Percentiles rank a stretch among this genome's conserved stretches.
Evolutionary conservation across 208 protist species (phyloP).

Genomic region (Leishmania braziliensis): DNA sequence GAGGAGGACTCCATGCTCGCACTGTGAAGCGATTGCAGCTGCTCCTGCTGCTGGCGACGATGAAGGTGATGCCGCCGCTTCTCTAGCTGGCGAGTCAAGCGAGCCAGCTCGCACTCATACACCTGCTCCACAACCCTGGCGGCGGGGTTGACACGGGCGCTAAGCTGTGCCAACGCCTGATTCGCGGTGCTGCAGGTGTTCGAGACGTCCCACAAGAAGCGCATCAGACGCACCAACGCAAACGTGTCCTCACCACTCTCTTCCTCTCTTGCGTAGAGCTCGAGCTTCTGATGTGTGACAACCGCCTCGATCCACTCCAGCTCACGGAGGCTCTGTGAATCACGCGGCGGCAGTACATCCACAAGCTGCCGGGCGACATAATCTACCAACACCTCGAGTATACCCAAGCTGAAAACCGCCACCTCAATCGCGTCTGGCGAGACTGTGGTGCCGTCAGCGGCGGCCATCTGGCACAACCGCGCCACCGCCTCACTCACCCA

Average conservation of each 20-base stretch:
- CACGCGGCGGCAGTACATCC: neutral
- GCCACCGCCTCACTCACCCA: conserved; percentile 15
- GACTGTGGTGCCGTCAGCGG: neutral
- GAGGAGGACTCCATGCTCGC: neutral
- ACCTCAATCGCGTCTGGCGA: conserved; percentile 19
- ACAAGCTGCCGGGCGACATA: neutral
- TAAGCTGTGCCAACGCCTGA: conserved; percentile 16
- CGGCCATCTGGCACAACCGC: conserved; percentile 8
- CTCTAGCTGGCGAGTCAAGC: conserved; percentile 17
- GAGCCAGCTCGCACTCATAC: conserved; percentile 26
- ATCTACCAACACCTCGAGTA: conserved; percentile 24
- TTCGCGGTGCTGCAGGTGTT: conserved; percentile 6
- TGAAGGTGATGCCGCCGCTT: conserved; percentile 7
- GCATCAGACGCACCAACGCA: conserved; percentile 13
- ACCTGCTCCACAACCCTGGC: conserved; percentile 17
- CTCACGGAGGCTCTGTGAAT: conserved; percentile 1
- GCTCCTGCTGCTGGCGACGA: neutral
- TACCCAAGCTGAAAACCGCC: conserved; percentile 21
- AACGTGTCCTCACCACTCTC: conserved; percentile 1
- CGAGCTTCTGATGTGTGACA: neutral
- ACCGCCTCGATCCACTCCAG: conserved; percentile 26
- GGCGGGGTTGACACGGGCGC: conserved; percentile 9
- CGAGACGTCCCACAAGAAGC: conserved; percentile 25
- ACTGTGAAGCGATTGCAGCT: neutral
- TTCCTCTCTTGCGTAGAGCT: neutral